These are phyloP conservation scores for Auricularia sp. DNA, from an alignment of 768 basidiomycete species.

Conservation along the genomic window DNA sequence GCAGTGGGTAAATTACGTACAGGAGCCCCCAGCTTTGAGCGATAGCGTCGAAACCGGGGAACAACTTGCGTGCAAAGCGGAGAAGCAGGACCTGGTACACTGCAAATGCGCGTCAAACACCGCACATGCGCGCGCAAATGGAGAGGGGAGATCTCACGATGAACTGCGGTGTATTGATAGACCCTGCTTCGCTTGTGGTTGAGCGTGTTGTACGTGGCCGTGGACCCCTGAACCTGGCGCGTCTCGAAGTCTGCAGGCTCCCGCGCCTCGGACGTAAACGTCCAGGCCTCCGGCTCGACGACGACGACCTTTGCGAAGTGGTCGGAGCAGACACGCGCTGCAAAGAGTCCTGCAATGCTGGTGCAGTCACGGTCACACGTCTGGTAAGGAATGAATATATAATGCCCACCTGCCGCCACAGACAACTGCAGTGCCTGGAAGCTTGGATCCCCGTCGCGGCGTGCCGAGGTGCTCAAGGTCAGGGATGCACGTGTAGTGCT, in stretches of 20 bases:
- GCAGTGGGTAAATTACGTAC: background rate
- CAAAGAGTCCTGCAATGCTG: conserved; percentile 23
- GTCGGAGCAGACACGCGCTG: conserved; percentile 24
- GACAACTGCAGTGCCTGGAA: background rate
- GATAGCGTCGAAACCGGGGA: conserved; percentile 6
- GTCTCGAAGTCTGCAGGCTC: background rate
- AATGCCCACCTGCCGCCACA: background rate
- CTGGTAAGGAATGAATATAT: background rate
- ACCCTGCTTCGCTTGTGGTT: background rate
- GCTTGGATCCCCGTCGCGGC: background rate
- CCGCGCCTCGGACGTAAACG: conserved; percentile 14
- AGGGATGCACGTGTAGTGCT: background rate
- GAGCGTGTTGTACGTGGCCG: background rate
- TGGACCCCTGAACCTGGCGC: background rate
- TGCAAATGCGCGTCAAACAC: background rate
- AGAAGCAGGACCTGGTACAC: background rate
- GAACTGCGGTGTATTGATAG: background rate
- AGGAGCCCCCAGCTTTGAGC: conserved; percentile 10
- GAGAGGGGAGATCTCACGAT: background rate
- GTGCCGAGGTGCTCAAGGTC: background rate
- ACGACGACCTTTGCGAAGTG: conserved; percentile 25
- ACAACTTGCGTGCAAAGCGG: background rate
- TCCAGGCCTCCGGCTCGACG: conserved; percentile 25
- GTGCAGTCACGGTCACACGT: background rate
- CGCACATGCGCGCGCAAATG: background rate